These are phyloP conservation scores for Heterobasidion parviporum DNA, from an alignment of 1,284 basidiomycete species.

Conservation along the genomic window DNA sequence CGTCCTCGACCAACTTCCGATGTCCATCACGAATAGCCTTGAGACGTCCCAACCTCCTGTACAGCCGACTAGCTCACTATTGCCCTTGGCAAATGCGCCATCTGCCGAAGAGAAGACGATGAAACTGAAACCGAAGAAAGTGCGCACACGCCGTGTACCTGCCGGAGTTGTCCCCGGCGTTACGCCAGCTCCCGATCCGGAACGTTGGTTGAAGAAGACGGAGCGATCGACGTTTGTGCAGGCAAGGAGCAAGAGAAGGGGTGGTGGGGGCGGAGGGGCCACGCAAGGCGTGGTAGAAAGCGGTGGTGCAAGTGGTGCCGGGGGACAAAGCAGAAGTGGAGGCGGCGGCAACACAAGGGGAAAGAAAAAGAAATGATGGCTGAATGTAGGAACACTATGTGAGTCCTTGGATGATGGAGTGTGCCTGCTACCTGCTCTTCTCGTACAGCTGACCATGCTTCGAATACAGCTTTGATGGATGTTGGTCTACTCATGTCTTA, in stretches of 20 bases:
- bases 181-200: slow-evolving; percentile 70
- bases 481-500: neutral
- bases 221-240: slow-evolving; percentile 51
- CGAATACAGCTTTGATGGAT: neutral
- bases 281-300: slow-evolving; percentile 51
- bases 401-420: too few relatives aligned
- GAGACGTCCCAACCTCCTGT: slow-evolving; percentile 53
- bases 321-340: slow-evolving; percentile 24
- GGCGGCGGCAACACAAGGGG: slow-evolving; percentile 34
- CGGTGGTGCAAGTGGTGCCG: slow-evolving; percentile 10
- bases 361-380: slow-evolving; percentile 52
- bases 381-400: slow-evolving; percentile 13
- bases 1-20: slow-evolving; percentile 50
- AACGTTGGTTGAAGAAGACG: slow-evolving; percentile 77
- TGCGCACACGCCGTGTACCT: slow-evolving; percentile 60
- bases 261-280: slow-evolving; percentile 52
- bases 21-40: slow-evolving; percentile 40
- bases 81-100: slow-evolving; percentile 13
- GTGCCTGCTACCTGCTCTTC: too few relatives aligned
- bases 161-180: slow-evolving; percentile 65
- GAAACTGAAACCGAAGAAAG: slow-evolving; percentile 23
- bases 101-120: slow-evolving; percentile 20
- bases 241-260: slow-evolving; percentile 39
- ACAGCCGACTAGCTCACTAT: slow-evolving; percentile 26
- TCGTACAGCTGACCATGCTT: too few relatives aligned